Evolutionary conservation across 1,284 basidiomycete genomes (phyloP).

Genomic region (Apiotrichum veenhuisii): DNA sequence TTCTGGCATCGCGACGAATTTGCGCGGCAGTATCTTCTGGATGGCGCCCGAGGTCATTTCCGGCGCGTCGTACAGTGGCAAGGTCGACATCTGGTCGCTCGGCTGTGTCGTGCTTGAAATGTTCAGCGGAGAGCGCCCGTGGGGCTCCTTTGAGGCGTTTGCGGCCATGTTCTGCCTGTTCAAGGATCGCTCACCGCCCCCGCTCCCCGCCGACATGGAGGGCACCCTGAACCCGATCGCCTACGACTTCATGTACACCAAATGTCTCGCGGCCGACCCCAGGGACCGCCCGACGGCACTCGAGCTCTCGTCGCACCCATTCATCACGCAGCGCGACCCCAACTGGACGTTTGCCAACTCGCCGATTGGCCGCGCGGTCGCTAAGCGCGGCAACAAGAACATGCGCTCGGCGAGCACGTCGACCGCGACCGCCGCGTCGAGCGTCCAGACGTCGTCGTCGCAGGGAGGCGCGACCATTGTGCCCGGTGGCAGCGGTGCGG

Average conservation of each 20-base stretch:
- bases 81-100: conserved; percentile 97
- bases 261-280: conserved; percentile 89
- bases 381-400: conserved; percentile 15
- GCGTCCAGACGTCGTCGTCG: neutral
- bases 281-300: conserved; percentile 77
- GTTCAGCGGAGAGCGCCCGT: conserved; percentile 92
- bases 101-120: conserved; percentile 97
- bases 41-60: conserved; percentile 95
- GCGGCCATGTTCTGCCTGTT: conserved; percentile 87
- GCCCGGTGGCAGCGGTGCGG: neutral
- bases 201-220: conserved; percentile 76
- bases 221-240: conserved; percentile 62
- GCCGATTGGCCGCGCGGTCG: conserved; percentile 45
- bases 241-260: conserved; percentile 77
- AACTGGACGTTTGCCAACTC: conserved; percentile 64
- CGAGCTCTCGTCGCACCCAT: conserved; percentile 77
- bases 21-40: conserved; percentile 98
- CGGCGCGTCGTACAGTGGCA: conserved; percentile 73
- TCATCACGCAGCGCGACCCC: conserved; percentile 64
- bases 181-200: conserved; percentile 67
- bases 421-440: neutral
- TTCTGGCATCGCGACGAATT: conserved; percentile 68
- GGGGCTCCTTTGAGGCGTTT: conserved; percentile 82
- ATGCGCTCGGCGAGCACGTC: conserved; percentile 11
- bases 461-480: neutral